phyloP scores from a whole-genome alignment of 768 basidiomycete genomes.

The Tulasnella sp. region DNA sequence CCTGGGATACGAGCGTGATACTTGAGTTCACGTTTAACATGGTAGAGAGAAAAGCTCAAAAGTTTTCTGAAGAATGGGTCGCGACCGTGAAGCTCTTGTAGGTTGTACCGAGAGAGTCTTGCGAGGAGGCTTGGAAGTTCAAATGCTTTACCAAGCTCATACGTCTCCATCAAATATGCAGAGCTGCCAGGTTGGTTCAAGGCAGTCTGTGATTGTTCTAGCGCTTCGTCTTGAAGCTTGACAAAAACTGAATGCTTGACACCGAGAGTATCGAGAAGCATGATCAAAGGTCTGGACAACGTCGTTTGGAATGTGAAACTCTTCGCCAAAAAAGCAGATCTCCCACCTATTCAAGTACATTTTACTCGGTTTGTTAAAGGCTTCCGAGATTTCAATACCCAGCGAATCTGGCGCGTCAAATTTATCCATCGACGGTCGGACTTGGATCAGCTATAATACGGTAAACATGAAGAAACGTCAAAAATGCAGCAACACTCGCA shows the following conservation, averaged over 20 bases:
- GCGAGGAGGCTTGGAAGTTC: conserved; percentile 46
- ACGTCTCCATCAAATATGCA: conserved; percentile 41
- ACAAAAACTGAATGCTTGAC: conserved; percentile 52
- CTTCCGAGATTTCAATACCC: conserved; percentile 61
- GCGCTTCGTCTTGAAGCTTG: conserved; percentile 51
- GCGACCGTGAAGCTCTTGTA: conserved; percentile 34
- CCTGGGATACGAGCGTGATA: conserved; percentile 59
- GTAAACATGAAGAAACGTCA: neutral
- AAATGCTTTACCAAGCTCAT: conserved; percentile 43
- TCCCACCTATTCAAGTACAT: conserved; percentile 67
- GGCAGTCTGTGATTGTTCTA: conserved; percentile 51
- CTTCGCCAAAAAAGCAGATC: neutral
- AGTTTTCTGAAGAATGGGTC: conserved; percentile 47
- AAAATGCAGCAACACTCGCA: neutral
- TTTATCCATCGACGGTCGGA: conserved; percentile 69
- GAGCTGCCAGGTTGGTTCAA: conserved; percentile 49
- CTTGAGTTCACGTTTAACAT: conserved; percentile 65
- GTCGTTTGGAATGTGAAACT: neutral
- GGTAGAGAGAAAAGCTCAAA: conserved; percentile 53
- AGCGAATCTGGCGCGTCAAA: conserved; percentile 46
- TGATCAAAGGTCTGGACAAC: conserved; percentile 53
- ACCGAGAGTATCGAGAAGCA: conserved; percentile 70
- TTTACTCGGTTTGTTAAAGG: conserved; percentile 50
- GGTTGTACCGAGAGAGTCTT: conserved; percentile 40
- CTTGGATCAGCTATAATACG: conserved; percentile 47